A percentile compares a stretch with the other conserved stretches of the same genome.
Evolutionary conservation across 257 asterid species (phyloP).

Genomic region (Nyctanthes arbortristis): DNA sequence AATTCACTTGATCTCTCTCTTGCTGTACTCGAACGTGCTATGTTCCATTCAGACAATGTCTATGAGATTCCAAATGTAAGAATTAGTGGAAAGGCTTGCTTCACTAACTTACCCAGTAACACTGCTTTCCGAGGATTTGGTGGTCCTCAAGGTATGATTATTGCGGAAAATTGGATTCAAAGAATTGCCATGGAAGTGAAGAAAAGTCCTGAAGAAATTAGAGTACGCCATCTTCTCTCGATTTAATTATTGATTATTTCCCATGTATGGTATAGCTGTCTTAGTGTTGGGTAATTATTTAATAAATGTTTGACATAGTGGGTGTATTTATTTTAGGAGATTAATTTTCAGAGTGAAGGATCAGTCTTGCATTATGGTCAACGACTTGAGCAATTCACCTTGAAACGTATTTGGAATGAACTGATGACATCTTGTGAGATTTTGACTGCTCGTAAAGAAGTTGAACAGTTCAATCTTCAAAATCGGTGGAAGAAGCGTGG

Average conservation of each 20-base stretch:
- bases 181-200: slow-evolving; percentile 82
- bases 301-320: slow-evolving; percentile 2
- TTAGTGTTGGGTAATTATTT: not conserved
- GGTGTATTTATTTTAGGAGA: slow-evolving; percentile 55
- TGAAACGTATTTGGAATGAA: slow-evolving; percentile 80
- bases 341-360: slow-evolving; percentile 88
- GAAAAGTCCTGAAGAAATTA: slow-evolving; percentile 83
- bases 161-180: slow-evolving; percentile 96
- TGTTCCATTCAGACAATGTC: slow-evolving; percentile 91
- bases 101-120: slow-evolving; percentile 91
- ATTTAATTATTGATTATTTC: slow-evolving; percentile 9
- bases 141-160: slow-evolving; percentile 97
- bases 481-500: slow-evolving; percentile 96
- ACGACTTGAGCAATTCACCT: slow-evolving; percentile 60
- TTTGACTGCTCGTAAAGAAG: slow-evolving; percentile 56
- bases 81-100: slow-evolving; percentile 79
- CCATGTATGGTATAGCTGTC: not conserved
- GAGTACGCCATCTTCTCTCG: slow-evolving; percentile 45
- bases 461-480: slow-evolving; percentile 59
- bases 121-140: slow-evolving; percentile 99
- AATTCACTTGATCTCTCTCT: slow-evolving; percentile 90
- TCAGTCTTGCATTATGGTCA: slow-evolving; percentile 81
- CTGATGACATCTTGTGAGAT: slow-evolving; percentile 64
- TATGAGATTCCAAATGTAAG: slow-evolving; percentile 89
- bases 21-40: slow-evolving; percentile 92